These are phyloP conservation scores for Rhodotorula paludigena DNA, from an alignment of 768 basidiomycete species.

Conservation along the genomic window DNA sequence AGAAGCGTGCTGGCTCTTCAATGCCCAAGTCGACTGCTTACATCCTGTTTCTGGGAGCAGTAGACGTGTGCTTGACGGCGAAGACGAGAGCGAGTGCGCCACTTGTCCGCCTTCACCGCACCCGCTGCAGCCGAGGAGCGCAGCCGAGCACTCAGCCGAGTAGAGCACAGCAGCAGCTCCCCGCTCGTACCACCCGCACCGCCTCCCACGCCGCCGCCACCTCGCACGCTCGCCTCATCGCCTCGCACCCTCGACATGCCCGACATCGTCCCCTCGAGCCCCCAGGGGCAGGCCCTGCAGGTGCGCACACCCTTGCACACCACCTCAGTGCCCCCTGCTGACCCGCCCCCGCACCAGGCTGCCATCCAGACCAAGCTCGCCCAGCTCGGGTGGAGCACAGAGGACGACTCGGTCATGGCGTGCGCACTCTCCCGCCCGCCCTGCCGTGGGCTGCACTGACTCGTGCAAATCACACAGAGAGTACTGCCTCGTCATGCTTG, in stretches of 20 bases:
- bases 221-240: neutral
- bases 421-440: conserved; percentile 1
- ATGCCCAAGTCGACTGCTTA: too few species aligned
- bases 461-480: conserved; percentile 4
- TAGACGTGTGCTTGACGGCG: too few species aligned
- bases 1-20: too few species aligned
- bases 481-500: conserved; percentile 40
- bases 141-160: too few species aligned
- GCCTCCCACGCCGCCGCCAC: neutral
- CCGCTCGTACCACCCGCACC: too few species aligned
- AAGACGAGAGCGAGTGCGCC: too few species aligned
- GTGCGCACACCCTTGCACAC: neutral
- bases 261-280: conserved; percentile 26
- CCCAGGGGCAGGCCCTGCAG: conserved; percentile 31
- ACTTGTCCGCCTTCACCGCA: too few species aligned
- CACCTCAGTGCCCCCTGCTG: neutral
- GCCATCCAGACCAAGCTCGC: conserved; percentile 42
- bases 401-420: conserved; percentile 43
- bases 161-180: too few species aligned
- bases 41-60: too few species aligned
- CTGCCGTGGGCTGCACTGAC: neutral
- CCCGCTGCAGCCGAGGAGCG: too few species aligned
- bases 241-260: neutral
- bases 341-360: conserved; percentile 13
- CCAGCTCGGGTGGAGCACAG: conserved; percentile 38